Evolutionary conservation across 306 rosid species (phyloP).

Genomic region (Quercus glauca): DNA sequence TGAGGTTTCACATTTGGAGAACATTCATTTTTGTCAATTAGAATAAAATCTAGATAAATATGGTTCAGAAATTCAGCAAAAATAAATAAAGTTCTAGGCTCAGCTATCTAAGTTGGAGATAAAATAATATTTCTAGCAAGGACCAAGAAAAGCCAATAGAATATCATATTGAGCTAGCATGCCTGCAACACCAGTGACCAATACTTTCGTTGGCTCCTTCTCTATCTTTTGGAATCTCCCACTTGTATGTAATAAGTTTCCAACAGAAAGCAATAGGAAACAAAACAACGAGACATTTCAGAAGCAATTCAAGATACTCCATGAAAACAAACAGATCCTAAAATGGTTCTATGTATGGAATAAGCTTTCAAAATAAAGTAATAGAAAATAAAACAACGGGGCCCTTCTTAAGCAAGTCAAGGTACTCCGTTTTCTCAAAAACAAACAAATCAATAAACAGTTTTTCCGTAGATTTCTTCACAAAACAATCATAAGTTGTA

Average conservation of each 20-base stretch:
- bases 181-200: constrained; percentile 91
- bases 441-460: too few relatives aligned
- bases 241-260: constrained; percentile 65
- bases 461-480: too few relatives aligned
- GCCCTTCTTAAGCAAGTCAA: too few relatives aligned
- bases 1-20: not conserved
- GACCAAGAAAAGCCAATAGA: not conserved
- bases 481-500: too few relatives aligned
- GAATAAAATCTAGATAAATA: not conserved
- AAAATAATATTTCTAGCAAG: not conserved
- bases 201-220: constrained; percentile 65
- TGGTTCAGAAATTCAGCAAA: not conserved
- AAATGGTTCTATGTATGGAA: not conserved
- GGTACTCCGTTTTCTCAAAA: too few relatives aligned
- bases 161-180: constrained; percentile 23
- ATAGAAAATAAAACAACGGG: too few relatives aligned
- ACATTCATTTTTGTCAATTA: not conserved
- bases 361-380: too few relatives aligned
- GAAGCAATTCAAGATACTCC: constrained; percentile 33
- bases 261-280: constrained; percentile 52
- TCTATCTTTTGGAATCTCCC: constrained; percentile 51
- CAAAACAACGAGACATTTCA: constrained; percentile 45
- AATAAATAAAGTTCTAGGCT: not conserved
- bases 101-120: not conserved
- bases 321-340: constrained; percentile 14